phyloP scores from a whole-genome alignment of 1,284 basidiomycete genomes.

The Ustilago hordei region DNA sequence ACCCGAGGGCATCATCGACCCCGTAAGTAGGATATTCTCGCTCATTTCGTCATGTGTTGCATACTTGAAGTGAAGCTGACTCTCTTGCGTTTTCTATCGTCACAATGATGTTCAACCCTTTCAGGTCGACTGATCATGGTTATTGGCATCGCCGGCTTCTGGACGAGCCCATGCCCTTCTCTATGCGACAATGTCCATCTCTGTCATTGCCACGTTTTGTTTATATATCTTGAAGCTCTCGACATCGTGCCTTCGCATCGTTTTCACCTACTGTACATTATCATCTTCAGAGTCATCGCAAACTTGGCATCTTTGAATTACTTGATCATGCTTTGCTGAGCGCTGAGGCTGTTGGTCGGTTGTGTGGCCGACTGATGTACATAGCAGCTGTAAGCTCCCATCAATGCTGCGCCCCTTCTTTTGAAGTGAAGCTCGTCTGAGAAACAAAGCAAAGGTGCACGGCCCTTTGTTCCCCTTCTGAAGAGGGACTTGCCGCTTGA shows the following conservation, averaged over 20 bases:
- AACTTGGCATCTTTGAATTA: conserved; percentile 11
- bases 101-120: not conserved
- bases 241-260: not conserved
- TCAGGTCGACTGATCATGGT: conserved; percentile 1
- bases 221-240: not conserved
- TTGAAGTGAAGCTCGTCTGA: not conserved
- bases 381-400: not conserved
- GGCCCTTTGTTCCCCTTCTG: not conserved
- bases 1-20: conserved; percentile 70
- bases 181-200: not conserved
- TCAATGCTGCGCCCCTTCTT: not conserved
- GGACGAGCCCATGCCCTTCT: not conserved
- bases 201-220: not conserved
- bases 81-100: not conserved
- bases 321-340: not conserved
- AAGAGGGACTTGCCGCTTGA: not conserved
- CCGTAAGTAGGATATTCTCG: conserved; percentile 32
- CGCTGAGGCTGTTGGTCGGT: not conserved
- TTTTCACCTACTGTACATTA: conserved; percentile 15
- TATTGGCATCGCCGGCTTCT: not conserved
- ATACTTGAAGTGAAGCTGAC: not conserved
- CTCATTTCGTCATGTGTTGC: not conserved
- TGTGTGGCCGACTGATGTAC: not conserved
- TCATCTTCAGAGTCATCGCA: conserved; percentile 13
- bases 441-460: not conserved